Conservation (phyloP, 176 grass and related monocot species). For the Triticum urartu region DNA sequence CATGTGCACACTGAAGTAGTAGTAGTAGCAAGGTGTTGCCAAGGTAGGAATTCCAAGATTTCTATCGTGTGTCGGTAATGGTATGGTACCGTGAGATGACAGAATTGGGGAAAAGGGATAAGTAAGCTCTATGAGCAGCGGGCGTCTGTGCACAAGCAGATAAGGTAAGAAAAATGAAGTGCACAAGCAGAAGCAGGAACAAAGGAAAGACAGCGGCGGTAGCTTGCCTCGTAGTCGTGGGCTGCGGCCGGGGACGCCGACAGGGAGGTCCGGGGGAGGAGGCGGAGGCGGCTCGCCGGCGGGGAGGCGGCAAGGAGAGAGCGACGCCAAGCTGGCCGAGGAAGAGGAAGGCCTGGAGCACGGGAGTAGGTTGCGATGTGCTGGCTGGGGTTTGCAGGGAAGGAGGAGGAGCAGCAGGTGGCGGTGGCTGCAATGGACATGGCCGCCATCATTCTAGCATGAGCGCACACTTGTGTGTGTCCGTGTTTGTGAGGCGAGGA, state of each 20-base stretch:
- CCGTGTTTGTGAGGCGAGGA: neutral
- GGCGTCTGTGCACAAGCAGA: neutral
- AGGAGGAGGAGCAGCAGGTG: neutral
- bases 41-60: neutral
- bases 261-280: conserved; percentile 25
- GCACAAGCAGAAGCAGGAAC: neutral
- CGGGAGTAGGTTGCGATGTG: neutral
- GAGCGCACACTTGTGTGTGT: neutral
- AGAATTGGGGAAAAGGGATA: neutral
- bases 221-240: conserved; percentile 51
- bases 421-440: conserved; percentile 11
- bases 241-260: conserved; percentile 22
- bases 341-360: neutral
- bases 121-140: neutral
- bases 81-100: neutral
- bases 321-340: neutral
- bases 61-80: neutral
- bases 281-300: conserved; percentile 3
- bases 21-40: too few relatives aligned
- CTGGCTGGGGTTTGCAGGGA: neutral
- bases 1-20: neutral
- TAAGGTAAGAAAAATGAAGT: neutral
- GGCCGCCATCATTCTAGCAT: conserved; percentile 17
- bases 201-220: neutral
- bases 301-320: neutral